Evolutionary conservation across 1,284 basidiomycete species (phyloP).

Genomic region (Heliocybe sulcata): DNA sequence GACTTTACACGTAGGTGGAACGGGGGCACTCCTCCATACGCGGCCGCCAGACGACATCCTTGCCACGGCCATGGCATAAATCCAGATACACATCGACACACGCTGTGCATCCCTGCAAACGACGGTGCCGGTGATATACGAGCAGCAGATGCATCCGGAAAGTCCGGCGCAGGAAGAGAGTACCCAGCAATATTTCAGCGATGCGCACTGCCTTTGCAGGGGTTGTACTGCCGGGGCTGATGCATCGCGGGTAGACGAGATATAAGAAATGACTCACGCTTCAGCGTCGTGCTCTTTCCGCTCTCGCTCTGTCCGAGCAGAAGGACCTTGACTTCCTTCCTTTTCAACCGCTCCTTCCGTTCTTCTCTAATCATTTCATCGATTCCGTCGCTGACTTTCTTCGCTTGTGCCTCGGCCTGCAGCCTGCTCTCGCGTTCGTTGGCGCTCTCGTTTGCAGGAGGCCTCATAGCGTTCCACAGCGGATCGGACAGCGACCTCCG

Average conservation of each 20-base stretch:
- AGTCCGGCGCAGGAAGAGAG: no score
- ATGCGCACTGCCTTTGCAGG: background rate
- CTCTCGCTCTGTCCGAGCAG: constrained; percentile 79
- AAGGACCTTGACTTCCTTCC: constrained; percentile 62
- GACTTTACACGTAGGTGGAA: no score
- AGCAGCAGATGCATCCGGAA: background rate
- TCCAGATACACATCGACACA: background rate
- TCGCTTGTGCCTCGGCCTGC: constrained; percentile 58
- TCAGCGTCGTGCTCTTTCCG: constrained; percentile 76
- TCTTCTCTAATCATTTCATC: constrained; percentile 69
- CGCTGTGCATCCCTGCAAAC: background rate
- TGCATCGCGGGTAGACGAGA: background rate
- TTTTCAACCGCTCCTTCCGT: constrained; percentile 45
- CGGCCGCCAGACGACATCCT: no score
- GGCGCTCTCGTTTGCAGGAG: constrained; percentile 63
- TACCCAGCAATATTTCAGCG: background rate
- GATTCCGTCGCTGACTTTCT: constrained; percentile 65
- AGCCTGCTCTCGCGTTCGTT: constrained; percentile 55
- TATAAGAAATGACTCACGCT: constrained; percentile 51
- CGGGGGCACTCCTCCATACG: no score
- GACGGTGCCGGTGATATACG: background rate
- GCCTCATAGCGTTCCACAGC: constrained; percentile 53
- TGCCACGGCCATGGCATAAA: no score
- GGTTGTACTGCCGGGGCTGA: background rate
- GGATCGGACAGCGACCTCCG: constrained; percentile 37